Evolutionary conservation across 306 rosid species (phyloP), one percentile per base, ranked within the genome.

Genomic region (Lablab purpureus): DNA sequence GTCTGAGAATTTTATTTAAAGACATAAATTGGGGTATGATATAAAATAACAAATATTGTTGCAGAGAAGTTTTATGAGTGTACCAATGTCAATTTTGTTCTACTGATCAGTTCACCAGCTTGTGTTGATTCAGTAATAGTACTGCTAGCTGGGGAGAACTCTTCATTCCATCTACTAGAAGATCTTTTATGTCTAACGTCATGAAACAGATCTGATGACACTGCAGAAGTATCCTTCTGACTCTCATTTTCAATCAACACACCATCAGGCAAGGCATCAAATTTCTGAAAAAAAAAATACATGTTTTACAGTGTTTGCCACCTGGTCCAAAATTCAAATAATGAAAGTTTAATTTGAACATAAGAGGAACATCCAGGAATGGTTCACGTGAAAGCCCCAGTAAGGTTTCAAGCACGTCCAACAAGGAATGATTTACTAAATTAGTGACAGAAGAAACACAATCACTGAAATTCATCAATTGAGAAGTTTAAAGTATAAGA

Each of bases 91-190:
- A 88, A 46, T 81, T 91, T 91, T 19, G 93, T 84, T 83, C 94
- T 88, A 77, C 89, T 82, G 77, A 89, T 83, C 77, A 93, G 87
- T 84, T 95, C 99, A 80, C 99, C 92, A 37, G 90, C 96, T 75
- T 84, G 93, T 68, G 91, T 91, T 86, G 98, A 88, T 81, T 92
- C 99, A 59, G 96, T 89, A 71, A 93, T 78, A 74, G 87, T 72
- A 82, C 98, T 87, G 84, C 93, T 88, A 83, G 91, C 78, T 21
- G 91, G 88, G 76, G 97, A 90, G 74, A 86, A 83, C 84, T 96
- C 99, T 51, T 89, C 99, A 49, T 87, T 96, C 96, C 97, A 87
- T 76, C 87, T 89, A 87, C 94, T 89, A 76, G 92, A 86, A 55
- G 97, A 91, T 87, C 97, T 89, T 86, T 81, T 89, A 80, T 94